Conservation (phyloP, 2,329 filamentous ascomycete species). For the Aureobasidium sp. region DNA sequence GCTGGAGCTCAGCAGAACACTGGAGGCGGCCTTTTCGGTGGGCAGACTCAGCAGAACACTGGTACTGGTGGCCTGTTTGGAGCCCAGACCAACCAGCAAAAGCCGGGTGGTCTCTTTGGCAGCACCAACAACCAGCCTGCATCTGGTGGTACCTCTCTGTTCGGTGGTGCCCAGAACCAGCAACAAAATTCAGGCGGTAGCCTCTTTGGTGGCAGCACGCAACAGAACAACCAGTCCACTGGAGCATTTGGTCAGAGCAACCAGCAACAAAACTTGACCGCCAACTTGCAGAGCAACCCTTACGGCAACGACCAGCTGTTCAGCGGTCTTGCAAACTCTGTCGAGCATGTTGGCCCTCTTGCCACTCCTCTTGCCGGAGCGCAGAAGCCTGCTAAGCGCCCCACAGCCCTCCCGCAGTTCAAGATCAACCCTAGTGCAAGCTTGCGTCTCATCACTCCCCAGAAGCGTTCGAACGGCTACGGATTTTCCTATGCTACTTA, state of each 20-base stretch:
- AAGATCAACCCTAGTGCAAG: constrained; percentile 77
- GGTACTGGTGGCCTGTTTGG: constrained; percentile 45
- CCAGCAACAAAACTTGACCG: constrained; percentile 54
- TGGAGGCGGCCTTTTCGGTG: constrained; percentile 32
- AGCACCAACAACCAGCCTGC: constrained; percentile 7
- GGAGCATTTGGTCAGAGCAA: constrained; percentile 50
- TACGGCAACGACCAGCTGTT: constrained; percentile 88
- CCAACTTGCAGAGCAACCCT: constrained; percentile 77
- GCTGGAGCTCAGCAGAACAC: constrained; percentile 27
- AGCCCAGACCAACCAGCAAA: constrained; percentile 36
- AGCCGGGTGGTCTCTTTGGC: constrained; percentile 17
- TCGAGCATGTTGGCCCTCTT: constrained; percentile 74
- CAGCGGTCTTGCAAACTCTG: constrained; percentile 59
- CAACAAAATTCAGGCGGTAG: constrained; percentile 25
- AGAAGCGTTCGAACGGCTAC: constrained; percentile 66
- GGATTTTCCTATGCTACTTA: constrained; percentile 93
- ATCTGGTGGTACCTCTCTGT: constrained; percentile 23
- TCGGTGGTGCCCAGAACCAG: constrained; percentile 32
- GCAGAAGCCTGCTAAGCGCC: constrained; percentile 69
- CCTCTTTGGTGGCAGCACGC: constrained; percentile 39
- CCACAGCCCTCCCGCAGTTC: constrained; percentile 70
- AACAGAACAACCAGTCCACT: constrained; percentile 37
- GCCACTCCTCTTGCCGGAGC: constrained; percentile 78
- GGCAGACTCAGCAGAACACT: constrained; percentile 44
- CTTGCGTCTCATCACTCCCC: constrained; percentile 73